A percentile compares a stretch with the other conserved stretches of the same genome.
phyloP scores from a whole-genome alignment of 352 stramenopile genomes.

The Peronosclerospora sorghi region DNA sequence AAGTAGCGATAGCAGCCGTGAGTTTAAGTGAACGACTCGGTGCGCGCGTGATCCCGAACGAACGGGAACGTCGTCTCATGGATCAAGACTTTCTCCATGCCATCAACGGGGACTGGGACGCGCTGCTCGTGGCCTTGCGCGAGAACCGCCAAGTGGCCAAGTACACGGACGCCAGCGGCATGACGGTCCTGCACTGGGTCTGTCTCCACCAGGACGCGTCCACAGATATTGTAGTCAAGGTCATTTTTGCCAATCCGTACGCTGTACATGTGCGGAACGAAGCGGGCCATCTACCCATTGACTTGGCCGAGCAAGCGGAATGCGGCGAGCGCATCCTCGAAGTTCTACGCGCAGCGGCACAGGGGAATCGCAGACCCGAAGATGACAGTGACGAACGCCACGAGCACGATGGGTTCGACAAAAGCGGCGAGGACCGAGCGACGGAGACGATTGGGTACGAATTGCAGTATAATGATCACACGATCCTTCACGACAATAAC shows the following conservation, averaged over 20 bases:
- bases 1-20: background rate
- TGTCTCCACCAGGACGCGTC: conserved; percentile 67
- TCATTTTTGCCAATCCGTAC: conserved; percentile 70
- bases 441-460: conserved; percentile 33
- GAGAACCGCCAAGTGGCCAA: conserved; percentile 45
- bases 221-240: conserved; percentile 67
- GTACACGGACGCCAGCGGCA: conserved; percentile 53
- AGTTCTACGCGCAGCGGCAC: conserved; percentile 44
- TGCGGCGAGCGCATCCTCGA: conserved; percentile 65
- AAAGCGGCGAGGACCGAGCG: conserved; percentile 23
- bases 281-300: conserved; percentile 61
- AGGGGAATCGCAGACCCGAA: conserved; percentile 20
- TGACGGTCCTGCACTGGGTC: conserved; percentile 73
- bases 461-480: conserved; percentile 27
- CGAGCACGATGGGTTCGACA: conserved; percentile 11
- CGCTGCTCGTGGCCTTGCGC: conserved; percentile 49
- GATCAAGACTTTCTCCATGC: conserved; percentile 65
- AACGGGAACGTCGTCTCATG: conserved; percentile 21
- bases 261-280: conserved; percentile 61
- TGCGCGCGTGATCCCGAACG: background rate
- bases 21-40: background rate
- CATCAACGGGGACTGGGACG: conserved; percentile 76
- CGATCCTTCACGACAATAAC: conserved; percentile 24
- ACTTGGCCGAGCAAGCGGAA: conserved; percentile 63
- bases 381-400: conserved; percentile 18